phyloP scores from a whole-genome alignment of 2,329 filamentous ascomycete species.

The Diaporthe amygdali region DNA sequence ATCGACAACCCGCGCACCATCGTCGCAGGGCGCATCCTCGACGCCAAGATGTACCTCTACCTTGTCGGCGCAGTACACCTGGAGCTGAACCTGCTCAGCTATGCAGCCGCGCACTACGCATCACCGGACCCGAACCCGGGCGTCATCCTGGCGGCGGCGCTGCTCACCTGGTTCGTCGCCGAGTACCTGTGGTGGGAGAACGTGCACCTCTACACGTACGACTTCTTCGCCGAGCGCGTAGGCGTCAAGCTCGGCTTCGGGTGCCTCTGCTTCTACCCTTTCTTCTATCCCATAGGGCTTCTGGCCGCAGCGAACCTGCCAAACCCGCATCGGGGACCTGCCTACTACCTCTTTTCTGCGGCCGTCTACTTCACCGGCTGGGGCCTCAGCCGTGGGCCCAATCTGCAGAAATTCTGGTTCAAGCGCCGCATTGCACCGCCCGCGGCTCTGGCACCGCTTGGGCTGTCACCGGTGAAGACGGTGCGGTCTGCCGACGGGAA shows the following conservation, averaged over 20 bases:
- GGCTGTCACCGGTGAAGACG: neutral
- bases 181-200: conserved; percentile 23
- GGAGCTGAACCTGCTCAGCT: conserved; percentile 22
- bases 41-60: conserved; percentile 22
- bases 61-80: conserved; percentile 22
- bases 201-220: conserved; percentile 24
- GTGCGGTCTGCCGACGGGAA: conserved; percentile 15
- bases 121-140: conserved; percentile 8
- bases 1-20: conserved; percentile 15
- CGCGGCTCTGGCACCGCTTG: neutral
- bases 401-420: conserved; percentile 22
- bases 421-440: neutral
- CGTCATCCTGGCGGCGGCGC: conserved; percentile 5
- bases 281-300: conserved; percentile 16
- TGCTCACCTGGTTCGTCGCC: conserved; percentile 21
- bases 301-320: conserved; percentile 8
- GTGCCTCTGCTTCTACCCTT: conserved; percentile 21
- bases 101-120: conserved; percentile 9
- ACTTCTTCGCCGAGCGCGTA: conserved; percentile 21
- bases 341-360: neutral
- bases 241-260: conserved; percentile 22
- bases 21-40: neutral
- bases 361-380: conserved; percentile 15
- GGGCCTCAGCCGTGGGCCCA: conserved; percentile 16
- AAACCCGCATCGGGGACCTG: neutral